Evolutionary conservation across 768 basidiomycete species (phyloP), one percentile per base, ranked within the genome.

Genomic region (Dictyophora rubrovolvata): DNA sequence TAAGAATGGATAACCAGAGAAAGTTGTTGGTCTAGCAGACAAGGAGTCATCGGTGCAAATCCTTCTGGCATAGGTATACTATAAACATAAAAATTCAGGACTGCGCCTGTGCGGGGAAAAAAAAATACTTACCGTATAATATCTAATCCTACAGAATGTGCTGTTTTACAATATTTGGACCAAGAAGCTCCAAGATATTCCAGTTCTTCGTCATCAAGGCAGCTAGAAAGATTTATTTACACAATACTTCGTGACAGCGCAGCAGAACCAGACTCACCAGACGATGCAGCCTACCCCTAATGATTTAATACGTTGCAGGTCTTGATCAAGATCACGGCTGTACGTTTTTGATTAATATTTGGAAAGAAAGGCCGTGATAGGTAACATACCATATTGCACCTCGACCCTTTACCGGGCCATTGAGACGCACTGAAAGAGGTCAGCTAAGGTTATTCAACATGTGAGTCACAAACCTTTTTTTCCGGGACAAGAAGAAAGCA

Each of bases 61-160:
- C 95, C 95, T 71, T 97, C 95, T 1, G 92, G 89, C 50, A 84
- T 87, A 1, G 93, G 94, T 42, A 96, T 73, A 2, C 92, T 90
- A 63, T n/a, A 58, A 54, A 28, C 16, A 23, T n/a, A 49, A 46
- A 22, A 56, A n/a, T 18, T 16, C 35, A 11, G 28, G 21, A 8
- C 52, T 14, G 51, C 28, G 20, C 6, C 21, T 42, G 5, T 10
- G 2, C 52, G 17, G 23, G 10, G 20, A 48, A 20, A 48, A 35
- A 14, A 55, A 59, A n/a, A 46, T 62, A 65, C 72, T 51, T 65
- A 85, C 88, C 92, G 82, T 17, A 96, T 77, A 61, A 97, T 77
- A 64, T 93, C 89, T 17, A 98, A 73, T 2, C 88, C 86, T 33
- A 85, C 73, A 18, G 72, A 72, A 37, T 77, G 71, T 5, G 91